phyloP scores from a whole-genome alignment of 148 eudicot species.

The Tetragonia tetragonoides region DNA sequence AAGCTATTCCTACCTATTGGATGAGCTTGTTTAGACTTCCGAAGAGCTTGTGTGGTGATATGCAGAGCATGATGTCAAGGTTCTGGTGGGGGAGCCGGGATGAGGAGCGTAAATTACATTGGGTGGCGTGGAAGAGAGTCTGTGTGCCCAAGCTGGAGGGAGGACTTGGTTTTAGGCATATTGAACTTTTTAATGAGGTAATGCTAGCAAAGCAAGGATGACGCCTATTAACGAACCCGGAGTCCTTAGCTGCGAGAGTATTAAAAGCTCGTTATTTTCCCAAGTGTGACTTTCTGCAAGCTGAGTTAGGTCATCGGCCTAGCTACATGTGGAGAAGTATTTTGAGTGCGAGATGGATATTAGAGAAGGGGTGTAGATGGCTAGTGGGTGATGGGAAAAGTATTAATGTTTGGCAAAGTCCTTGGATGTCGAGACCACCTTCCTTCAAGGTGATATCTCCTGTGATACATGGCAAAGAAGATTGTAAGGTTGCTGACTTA shows the following conservation, averaged over 20 bases:
- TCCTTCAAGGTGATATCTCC: neutral
- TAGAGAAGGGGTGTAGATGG: neutral
- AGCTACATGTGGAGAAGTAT: neutral
- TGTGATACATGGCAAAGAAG: neutral
- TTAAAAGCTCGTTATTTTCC: neutral
- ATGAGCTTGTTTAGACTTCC: constrained; percentile 4
- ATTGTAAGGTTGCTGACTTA: neutral
- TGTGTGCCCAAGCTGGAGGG: neutral
- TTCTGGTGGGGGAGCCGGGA: neutral
- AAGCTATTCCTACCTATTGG: neutral
- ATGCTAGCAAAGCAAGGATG: neutral
- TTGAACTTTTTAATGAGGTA: neutral
- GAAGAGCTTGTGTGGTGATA: neutral
- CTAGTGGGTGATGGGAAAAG: neutral
- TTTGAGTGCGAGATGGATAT: neutral
- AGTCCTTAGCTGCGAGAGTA: neutral
- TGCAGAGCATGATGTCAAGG: neutral
- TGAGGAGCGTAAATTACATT: neutral
- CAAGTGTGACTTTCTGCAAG: neutral
- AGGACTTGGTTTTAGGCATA: neutral
- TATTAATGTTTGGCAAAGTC: neutral
- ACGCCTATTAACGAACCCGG: neutral
- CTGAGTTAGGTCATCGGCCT: neutral
- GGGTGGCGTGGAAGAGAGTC: neutral
- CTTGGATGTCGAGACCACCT: neutral